Conservation (phyloP, 192 early-diverging fungal species). For the Diversispora epigaea region DNA sequence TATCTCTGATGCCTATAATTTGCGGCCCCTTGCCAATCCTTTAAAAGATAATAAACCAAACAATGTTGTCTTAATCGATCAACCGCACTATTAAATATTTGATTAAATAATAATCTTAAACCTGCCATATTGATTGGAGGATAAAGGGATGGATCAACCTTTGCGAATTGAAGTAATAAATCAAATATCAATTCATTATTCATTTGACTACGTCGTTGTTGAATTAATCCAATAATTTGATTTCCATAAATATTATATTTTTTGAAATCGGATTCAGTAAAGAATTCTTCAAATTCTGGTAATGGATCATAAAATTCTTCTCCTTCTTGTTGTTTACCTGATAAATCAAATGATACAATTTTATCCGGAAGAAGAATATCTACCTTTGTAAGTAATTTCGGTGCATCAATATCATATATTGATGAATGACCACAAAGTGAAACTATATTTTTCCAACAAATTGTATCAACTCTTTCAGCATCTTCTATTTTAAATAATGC, state of each 20-base stretch:
- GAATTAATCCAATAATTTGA: background rate
- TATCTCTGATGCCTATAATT: background rate
- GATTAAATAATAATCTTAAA: background rate
- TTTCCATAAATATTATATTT: background rate
- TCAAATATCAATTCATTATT: conserved; percentile 2
- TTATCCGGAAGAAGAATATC: background rate
- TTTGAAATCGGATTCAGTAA: background rate
- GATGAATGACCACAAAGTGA: background rate
- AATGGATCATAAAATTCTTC: background rate
- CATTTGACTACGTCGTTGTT: conserved; percentile 29
- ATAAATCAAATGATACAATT: background rate
- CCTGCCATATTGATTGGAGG: background rate
- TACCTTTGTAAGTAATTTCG: background rate
- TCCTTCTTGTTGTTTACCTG: background rate
- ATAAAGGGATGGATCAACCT: background rate
- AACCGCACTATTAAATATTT: background rate
- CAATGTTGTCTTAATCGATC: background rate
- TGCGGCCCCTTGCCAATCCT: background rate
- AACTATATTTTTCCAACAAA: background rate
- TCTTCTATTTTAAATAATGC: background rate
- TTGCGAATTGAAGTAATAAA: background rate
- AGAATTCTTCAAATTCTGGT: background rate
- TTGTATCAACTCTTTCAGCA: background rate
- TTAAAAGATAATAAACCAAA: conserved; percentile 8
- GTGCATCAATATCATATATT: background rate